Base-by-base conservation (phyloP, 2,329 filamentous ascomycete genomes). In the Neofusicoccum umdonicola region DNA sequence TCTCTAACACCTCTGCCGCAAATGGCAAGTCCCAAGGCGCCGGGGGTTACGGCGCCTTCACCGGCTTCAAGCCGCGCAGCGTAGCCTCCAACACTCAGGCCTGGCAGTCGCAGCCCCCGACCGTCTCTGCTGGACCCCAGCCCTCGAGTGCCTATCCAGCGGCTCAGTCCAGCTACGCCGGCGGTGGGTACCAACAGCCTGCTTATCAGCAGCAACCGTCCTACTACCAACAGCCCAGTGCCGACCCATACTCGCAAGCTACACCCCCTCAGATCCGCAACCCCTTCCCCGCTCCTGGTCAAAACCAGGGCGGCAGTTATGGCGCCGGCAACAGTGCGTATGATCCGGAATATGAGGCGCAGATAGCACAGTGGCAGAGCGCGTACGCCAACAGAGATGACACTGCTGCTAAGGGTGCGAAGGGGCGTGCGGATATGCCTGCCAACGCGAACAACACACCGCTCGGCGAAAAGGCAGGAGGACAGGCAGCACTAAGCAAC, bases 351-450 rank as follows among this genome's bases (percentile, higher is more conserved):
- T 90, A 92, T 81, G 92, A 95, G 65, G 92, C 92, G 35, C 92
- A 96, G 77, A 93, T 97, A 67, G 93, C 93, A 56, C 91, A 96
- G 77, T 97, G 94, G 92, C 93, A 96, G 78, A 94, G 90, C 77
- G 92, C 93, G 31, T 97, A 97, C 77, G 86, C 88, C 68, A 84
- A 83, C 57, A 88, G 85, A 70, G 88, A 90, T 57, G 81, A 83
- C n/a, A 73, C 73, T 61, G 70, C 67, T 48, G 76, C 73, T 54
- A 81, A 80, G 67, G 75, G 76, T 11, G 76, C 80, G 1, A 80
- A 81, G 3, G 56, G 56, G 8, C 75, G 68, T 11, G 63, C 67
- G 37, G 44, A 73, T 41, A 72, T 74, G 11, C 77, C 77, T 22
- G 80, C 80, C 4, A 76, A 76, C 22, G 77, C 81, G 19, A 83